Percentiles rank a stretch among this genome's conserved stretches.
phyloP scores from a whole-genome alignment of 495 filamentous ascomycete genomes.

The Cudoniella acicularis region DNA sequence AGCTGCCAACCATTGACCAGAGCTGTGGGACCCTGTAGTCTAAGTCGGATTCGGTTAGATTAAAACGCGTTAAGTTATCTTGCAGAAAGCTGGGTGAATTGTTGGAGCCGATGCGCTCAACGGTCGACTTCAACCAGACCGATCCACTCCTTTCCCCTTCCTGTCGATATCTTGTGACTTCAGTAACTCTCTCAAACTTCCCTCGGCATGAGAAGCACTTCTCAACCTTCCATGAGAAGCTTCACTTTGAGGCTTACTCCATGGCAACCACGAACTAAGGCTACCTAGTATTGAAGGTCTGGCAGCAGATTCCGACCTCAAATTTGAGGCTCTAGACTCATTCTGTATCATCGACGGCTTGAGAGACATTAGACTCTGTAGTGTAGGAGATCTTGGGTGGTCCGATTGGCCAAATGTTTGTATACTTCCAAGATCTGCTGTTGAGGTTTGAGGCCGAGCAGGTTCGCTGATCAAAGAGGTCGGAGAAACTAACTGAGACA shows the following conservation, averaged over 20 bases:
- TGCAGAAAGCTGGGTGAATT: not conserved
- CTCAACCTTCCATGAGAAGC: slow-evolving; percentile 13
- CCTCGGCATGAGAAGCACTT: slow-evolving; percentile 27
- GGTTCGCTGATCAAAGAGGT: slow-evolving; percentile 40
- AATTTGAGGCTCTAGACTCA: slow-evolving; percentile 20
- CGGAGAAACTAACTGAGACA: slow-evolving; percentile 24
- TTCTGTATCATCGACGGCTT: slow-evolving; percentile 18
- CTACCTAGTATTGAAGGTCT: slow-evolving; percentile 18
- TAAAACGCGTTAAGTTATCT: not conserved
- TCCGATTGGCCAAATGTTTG: slow-evolving; percentile 4
- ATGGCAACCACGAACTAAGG: slow-evolving; percentile 26
- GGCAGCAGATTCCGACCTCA: slow-evolving; percentile 7
- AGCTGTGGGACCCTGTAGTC: too few relatives aligned
- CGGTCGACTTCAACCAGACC: slow-evolving; percentile 11
- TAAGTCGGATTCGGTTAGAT: not conserved
- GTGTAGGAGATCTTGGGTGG: slow-evolving; percentile 9
- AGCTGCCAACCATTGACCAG: too few relatives aligned
- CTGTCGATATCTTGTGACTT: slow-evolving; percentile 20
- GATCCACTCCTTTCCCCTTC: slow-evolving; percentile 27
- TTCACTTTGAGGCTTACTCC: slow-evolving; percentile 6
- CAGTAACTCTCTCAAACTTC: slow-evolving; percentile 25
- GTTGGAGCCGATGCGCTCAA: too few relatives aligned
- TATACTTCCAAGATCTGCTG: slow-evolving; percentile 15
- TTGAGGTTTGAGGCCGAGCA: slow-evolving; percentile 43
- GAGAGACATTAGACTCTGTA: slow-evolving; percentile 11